Conservation (phyloP, 2,329 filamentous ascomycete species). For the Hypoxylon sp. region DNA sequence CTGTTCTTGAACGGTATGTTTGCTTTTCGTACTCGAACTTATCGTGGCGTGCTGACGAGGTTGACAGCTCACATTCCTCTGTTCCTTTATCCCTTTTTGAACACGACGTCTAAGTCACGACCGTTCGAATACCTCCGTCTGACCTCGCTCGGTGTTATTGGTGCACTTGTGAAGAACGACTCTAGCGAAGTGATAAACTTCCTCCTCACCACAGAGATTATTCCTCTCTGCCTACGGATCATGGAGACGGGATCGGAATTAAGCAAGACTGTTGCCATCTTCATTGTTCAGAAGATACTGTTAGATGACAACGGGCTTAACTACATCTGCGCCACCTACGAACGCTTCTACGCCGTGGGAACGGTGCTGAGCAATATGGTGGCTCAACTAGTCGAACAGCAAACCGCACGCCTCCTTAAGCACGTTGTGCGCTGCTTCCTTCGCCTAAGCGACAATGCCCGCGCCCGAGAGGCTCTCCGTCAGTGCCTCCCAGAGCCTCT, state of each 20-base stretch:
- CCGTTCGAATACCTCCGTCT: slow-evolving; percentile 98
- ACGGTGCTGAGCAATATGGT: slow-evolving; percentile 99
- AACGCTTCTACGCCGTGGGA: slow-evolving; percentile 97
- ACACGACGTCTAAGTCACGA: slow-evolving; percentile 97
- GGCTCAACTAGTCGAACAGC: slow-evolving; percentile 94
- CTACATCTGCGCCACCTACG: slow-evolving; percentile 99
- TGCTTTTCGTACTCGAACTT: neutral
- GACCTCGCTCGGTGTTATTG: slow-evolving; percentile 95
- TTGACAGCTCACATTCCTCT: slow-evolving; percentile 89
- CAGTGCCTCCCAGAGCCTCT: slow-evolving; percentile 98
- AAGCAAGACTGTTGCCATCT: slow-evolving; percentile 98
- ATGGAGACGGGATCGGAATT: slow-evolving; percentile 99
- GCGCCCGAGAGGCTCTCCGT: slow-evolving; percentile 91
- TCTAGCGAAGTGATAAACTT: slow-evolving; percentile 99
- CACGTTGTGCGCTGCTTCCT: slow-evolving; percentile 98
- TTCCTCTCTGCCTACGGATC: slow-evolving; percentile 94
- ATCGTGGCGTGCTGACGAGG: slow-evolving; percentile 21
- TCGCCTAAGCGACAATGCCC: slow-evolving; percentile 93
- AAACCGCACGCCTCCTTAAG: slow-evolving; percentile 94
- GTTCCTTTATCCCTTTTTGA: slow-evolving; percentile 97
- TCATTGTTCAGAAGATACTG: slow-evolving; percentile 99
- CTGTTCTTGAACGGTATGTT: slow-evolving; percentile 88
- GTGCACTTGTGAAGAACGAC: slow-evolving; percentile 97
- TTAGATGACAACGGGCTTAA: slow-evolving; percentile 96
- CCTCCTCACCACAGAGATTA: slow-evolving; percentile 97